Evolutionary conservation across 768 basidiomycete species (phyloP).

Genomic region (Xerocomellus chrysenteron): DNA sequence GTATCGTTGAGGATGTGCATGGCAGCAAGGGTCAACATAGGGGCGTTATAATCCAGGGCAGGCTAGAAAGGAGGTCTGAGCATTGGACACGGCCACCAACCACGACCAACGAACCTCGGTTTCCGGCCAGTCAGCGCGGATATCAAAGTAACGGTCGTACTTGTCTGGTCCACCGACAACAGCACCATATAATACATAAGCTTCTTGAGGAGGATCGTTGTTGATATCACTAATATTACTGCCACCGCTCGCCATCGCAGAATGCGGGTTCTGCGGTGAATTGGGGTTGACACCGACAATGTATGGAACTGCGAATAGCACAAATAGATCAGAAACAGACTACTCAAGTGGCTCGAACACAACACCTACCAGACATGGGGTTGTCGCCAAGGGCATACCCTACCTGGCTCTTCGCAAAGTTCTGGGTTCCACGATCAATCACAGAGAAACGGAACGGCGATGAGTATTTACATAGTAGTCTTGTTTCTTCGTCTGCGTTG

Average conservation of each 20-base stretch:
- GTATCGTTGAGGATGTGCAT: constrained; percentile 68
- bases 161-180: constrained; percentile 85
- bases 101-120: constrained; percentile 57
- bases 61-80: constrained; percentile 39
- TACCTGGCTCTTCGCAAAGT: constrained; percentile 73
- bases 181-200: constrained; percentile 82
- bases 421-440: constrained; percentile 37
- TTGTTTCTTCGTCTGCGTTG: constrained; percentile 52
- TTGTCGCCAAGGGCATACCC: constrained; percentile 86
- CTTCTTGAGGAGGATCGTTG: constrained; percentile 66
- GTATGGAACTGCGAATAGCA: constrained; percentile 42
- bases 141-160: constrained; percentile 76
- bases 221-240: constrained; percentile 67
- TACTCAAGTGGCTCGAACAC: not conserved
- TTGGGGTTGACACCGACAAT: constrained; percentile 89
- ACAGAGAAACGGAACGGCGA: not conserved
- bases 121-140: constrained; percentile 87
- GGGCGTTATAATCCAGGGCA: constrained; percentile 89
- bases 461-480: constrained; percentile 55
- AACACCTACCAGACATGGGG: constrained; percentile 71
- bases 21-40: constrained; percentile 82
- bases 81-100: not conserved
- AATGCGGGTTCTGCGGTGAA: constrained; percentile 88
- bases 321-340: not conserved
- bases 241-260: constrained; percentile 85